Percentiles rank a stretch among this genome's conserved stretches.
These are phyloP conservation scores for Recurvomyces mirabilis DNA, from an alignment of 495 filamentous ascomycete species.

Conservation along the genomic window DNA sequence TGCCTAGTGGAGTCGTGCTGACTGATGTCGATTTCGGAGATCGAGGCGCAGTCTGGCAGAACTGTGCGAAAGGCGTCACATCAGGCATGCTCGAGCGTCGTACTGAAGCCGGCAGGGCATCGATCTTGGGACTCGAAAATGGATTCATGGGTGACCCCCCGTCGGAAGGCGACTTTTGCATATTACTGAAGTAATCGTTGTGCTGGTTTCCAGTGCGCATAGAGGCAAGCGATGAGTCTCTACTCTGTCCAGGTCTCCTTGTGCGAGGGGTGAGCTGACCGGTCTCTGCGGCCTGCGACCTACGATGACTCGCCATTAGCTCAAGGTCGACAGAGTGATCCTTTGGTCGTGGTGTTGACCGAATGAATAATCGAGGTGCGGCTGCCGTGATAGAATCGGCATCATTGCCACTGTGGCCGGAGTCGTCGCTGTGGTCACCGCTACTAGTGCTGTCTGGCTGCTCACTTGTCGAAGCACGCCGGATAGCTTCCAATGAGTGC, in stretches of 20 bases:
- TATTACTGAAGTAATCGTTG: slow-evolving; percentile 25
- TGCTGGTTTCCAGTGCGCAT: slow-evolving; percentile 14
- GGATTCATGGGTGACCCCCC: not conserved
- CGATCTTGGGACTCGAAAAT: slow-evolving; percentile 12
- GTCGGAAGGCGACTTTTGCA: slow-evolving; percentile 5
- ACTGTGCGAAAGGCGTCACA: slow-evolving; percentile 18
- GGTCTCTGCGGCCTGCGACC: slow-evolving; percentile 37
- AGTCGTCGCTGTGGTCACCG: slow-evolving; percentile 4
- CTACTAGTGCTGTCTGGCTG: slow-evolving; percentile 2
- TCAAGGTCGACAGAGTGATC: slow-evolving; percentile 25
- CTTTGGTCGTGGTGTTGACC: not conserved
- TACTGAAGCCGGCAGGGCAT: slow-evolving; percentile 8
- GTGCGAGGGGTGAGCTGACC: slow-evolving; percentile 35
- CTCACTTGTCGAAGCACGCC: slow-evolving; percentile 15
- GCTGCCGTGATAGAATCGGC: slow-evolving; percentile 12
- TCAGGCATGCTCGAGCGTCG: slow-evolving; percentile 20
- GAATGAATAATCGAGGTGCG: slow-evolving; percentile 12
- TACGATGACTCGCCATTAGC: slow-evolving; percentile 32
- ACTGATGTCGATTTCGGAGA: not conserved
- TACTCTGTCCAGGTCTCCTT: slow-evolving; percentile 21
- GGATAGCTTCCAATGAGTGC: slow-evolving; percentile 9
- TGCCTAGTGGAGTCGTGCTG: slow-evolving; percentile 4
- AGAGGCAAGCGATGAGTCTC: slow-evolving; percentile 19
- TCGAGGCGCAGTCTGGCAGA: slow-evolving; percentile 11
- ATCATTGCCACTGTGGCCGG: slow-evolving; percentile 8